Conservation (phyloP, 441 rosid genomes). For the Adansonia rubrostipa region DNA sequence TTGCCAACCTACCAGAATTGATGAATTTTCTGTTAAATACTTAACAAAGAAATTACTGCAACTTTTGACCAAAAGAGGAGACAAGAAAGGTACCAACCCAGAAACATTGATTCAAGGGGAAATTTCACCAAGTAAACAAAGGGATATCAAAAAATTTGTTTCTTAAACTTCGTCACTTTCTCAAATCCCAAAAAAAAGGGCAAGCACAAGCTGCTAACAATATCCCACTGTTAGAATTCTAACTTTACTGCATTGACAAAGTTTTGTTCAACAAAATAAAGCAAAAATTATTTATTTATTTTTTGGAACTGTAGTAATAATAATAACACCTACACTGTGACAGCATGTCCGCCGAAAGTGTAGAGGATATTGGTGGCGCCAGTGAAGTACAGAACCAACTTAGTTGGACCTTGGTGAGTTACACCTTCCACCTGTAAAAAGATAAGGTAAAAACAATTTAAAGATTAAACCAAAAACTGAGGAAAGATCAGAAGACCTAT, state of each 20-base stretch:
- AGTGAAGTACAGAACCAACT: constrained; percentile 61
- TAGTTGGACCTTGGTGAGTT: constrained; percentile 52
- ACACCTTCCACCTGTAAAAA: constrained; percentile 48
- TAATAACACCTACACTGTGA: constrained; percentile 57
- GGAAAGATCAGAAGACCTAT: neutral
- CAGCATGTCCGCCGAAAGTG: constrained; percentile 70
- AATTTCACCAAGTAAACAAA: no score
- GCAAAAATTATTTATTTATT: neutral
- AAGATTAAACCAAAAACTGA: neutral
- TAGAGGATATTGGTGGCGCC: constrained; percentile 69
- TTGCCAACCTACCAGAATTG: constrained; percentile 11
- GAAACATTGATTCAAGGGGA: constrained; percentile 8
- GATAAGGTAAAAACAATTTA: neutral
- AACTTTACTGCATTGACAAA: neutral
- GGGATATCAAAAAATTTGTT: no score
- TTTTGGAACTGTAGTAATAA: neutral
- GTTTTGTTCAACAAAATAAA: constrained; percentile 19
- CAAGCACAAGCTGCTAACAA: constrained; percentile 17
- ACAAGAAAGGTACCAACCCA: constrained; percentile 8
- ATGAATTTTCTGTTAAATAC: neutral
- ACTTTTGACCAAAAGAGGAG: constrained; percentile 26
- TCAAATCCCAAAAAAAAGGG: neutral
- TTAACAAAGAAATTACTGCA: neutral
- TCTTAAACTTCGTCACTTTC: no score
- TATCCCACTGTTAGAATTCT: neutral